These are phyloP conservation scores for Colletotrichum somersetense DNA, from an alignment of 2,329 filamentous ascomycete species.

Conservation along the genomic window DNA sequence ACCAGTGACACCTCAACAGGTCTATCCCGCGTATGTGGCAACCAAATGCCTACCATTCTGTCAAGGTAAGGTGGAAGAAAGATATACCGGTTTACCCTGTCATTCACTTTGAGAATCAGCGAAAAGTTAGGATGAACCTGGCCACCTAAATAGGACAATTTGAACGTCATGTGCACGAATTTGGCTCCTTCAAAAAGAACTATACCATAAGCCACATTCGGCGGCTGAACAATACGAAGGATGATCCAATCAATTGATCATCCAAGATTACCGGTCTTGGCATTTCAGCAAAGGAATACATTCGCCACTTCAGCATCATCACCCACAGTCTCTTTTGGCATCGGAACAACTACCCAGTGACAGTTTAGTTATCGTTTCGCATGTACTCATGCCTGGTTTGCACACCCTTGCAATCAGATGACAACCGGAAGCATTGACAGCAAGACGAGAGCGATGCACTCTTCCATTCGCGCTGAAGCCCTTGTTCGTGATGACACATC, in stretches of 20 bases:
- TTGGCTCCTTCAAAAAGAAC: not conserved
- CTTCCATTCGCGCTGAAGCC: not conserved
- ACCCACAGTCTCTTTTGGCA: not conserved
- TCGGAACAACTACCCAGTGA: not conserved
- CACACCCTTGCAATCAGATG: not conserved
- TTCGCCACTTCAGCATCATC: not conserved
- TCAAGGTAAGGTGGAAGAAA: not conserved
- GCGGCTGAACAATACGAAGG: not conserved
- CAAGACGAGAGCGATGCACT: not conserved
- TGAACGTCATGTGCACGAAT: not conserved
- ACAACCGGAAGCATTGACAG: too few species aligned
- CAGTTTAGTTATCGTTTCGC: not conserved
- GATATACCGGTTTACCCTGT: not conserved
- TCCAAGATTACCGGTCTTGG: not conserved
- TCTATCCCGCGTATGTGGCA: not conserved
- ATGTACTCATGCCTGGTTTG: not conserved
- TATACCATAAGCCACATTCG: not conserved
- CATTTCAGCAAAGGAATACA: not conserved
- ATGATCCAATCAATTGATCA: not conserved
- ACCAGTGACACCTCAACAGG: not conserved
- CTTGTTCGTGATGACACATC: not conserved
- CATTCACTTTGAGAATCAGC: too few species aligned
- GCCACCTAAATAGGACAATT: not conserved
- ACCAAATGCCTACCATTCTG: not conserved
- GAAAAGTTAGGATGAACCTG: not conserved